phyloP scores from a whole-genome alignment of 2,329 filamentous ascomycete species.

The Metarhizium sp. region DNA sequence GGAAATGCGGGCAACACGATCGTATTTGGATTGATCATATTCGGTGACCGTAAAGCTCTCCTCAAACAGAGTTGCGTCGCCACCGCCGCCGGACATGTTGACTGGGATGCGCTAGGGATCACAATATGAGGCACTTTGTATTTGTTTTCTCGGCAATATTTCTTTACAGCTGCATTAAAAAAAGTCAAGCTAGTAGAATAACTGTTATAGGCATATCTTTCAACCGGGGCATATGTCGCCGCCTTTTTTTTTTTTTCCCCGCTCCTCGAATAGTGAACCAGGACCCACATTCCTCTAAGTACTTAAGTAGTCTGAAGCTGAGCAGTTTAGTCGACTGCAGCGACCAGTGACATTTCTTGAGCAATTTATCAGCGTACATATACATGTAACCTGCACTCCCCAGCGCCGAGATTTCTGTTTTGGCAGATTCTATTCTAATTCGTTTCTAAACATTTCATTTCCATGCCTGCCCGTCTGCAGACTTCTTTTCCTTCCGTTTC shows the following conservation, averaged over 20 bases:
- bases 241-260: too few species aligned
- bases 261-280: too few species aligned
- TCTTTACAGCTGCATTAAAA: background rate
- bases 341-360: too few species aligned
- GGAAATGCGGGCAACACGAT: conserved; percentile 80
- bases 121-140: background rate
- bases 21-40: conserved; percentile 82
- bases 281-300: too few species aligned
- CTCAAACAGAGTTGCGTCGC: conserved; percentile 89
- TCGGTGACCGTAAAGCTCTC: conserved; percentile 78
- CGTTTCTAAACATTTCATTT: too few species aligned
- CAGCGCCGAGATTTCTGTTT: too few species aligned
- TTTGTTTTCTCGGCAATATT: too few species aligned
- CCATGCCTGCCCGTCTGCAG: background rate
- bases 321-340: too few species aligned
- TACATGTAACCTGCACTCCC: too few species aligned
- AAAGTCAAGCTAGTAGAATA: background rate
- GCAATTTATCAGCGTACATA: too few species aligned
- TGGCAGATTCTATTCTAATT: too few species aligned
- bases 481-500: conserved; percentile 1
- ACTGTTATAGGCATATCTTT: conserved; percentile 9
- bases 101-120: background rate
- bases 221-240: conserved; percentile 12
- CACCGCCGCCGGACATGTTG: conserved; percentile 36
- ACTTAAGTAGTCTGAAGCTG: too few species aligned